Conservation (phyloP, 805 yeast species). For the Sugiyamaella mastotermitis region DNA sequence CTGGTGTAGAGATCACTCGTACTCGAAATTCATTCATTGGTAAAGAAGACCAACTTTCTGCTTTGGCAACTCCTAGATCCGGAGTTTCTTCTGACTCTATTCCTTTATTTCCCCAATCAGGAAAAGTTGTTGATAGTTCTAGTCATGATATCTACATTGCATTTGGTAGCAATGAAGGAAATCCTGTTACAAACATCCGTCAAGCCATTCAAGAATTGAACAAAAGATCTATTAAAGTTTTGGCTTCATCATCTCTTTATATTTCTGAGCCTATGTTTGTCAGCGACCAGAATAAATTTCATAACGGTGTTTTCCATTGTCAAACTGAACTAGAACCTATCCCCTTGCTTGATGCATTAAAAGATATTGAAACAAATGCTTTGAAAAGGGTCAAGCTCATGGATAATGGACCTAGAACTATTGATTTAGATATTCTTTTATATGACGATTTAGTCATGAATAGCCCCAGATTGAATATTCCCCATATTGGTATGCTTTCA, state of each 20-base stretch:
- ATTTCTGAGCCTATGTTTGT: slow-evolving; percentile 91
- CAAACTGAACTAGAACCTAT: slow-evolving; percentile 59
- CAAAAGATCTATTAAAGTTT: slow-evolving; percentile 40
- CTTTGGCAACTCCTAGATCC: slow-evolving; percentile 2
- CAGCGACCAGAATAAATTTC: slow-evolving; percentile 69
- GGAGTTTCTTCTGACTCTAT: background rate
- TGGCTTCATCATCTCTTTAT: slow-evolving; percentile 69
- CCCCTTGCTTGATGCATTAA: slow-evolving; percentile 54
- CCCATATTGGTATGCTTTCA: slow-evolving; percentile 84
- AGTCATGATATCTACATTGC: slow-evolving; percentile 65
- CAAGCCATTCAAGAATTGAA: slow-evolving; percentile 46
- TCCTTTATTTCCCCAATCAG: slow-evolving; percentile 21
- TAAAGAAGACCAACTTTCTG: slow-evolving; percentile 2
- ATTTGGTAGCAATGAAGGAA: slow-evolving; percentile 84
- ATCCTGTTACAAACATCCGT: slow-evolving; percentile 56
- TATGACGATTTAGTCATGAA: slow-evolving; percentile 56
- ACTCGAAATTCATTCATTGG: slow-evolving; percentile 35
- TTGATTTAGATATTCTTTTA: slow-evolving; percentile 82
- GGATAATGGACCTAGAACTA: slow-evolving; percentile 88
- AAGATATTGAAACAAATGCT: slow-evolving; percentile 69
- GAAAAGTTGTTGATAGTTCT: slow-evolving; percentile 7
- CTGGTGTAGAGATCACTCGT: slow-evolving; percentile 73
- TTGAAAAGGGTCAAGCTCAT: slow-evolving; percentile 67
- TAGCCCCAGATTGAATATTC: slow-evolving; percentile 57
- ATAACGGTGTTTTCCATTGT: slow-evolving; percentile 74